Percentiles rank a stretch among this genome's conserved stretches.
Evolutionary conservation across 345 rosid species (phyloP).

Genomic region (Microthlaspi erraticum): DNA sequence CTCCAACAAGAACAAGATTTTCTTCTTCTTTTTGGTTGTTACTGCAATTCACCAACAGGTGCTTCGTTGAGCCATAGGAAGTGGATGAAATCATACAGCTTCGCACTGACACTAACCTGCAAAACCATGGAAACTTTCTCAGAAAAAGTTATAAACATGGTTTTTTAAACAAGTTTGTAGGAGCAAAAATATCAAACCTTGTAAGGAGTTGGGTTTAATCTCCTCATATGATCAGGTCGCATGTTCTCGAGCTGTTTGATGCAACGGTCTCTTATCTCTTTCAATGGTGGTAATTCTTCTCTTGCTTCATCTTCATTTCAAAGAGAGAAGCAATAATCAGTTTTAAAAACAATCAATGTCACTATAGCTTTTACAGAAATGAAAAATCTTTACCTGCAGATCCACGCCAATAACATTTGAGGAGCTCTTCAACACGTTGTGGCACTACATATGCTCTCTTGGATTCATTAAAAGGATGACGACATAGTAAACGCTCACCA

Average conservation of each 20-base stretch:
- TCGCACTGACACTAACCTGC: constrained; percentile 91
- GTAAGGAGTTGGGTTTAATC: constrained; percentile 93
- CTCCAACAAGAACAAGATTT: constrained; percentile 29
- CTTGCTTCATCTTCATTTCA: constrained; percentile 53
- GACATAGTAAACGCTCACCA: constrained; percentile 87
- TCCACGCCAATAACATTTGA: constrained; percentile 95
- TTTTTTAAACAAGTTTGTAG: neutral
- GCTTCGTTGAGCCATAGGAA: constrained; percentile 99
- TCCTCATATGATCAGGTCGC: constrained; percentile 94
- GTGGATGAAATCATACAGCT: constrained; percentile 91
- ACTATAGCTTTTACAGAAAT: neutral
- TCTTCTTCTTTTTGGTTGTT: constrained; percentile 13
- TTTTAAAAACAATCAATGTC: neutral
- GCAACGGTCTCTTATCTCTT: constrained; percentile 75
- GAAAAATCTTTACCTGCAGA: constrained; percentile 57
- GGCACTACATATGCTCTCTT: constrained; percentile 98
- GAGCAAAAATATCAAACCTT: constrained; percentile 57
- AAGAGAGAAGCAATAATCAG: constrained; percentile 9
- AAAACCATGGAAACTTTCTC: neutral
- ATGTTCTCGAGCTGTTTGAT: constrained; percentile 83
- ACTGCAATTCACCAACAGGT: constrained; percentile 91
- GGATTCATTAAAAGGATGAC: constrained; percentile 95
- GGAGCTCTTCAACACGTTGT: constrained; percentile 79
- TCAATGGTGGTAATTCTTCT: constrained; percentile 72
- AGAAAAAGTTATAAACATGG: neutral